Evolutionary conservation across 768 basidiomycete species (phyloP).

Genomic region (Naganishia onofrii): DNA sequence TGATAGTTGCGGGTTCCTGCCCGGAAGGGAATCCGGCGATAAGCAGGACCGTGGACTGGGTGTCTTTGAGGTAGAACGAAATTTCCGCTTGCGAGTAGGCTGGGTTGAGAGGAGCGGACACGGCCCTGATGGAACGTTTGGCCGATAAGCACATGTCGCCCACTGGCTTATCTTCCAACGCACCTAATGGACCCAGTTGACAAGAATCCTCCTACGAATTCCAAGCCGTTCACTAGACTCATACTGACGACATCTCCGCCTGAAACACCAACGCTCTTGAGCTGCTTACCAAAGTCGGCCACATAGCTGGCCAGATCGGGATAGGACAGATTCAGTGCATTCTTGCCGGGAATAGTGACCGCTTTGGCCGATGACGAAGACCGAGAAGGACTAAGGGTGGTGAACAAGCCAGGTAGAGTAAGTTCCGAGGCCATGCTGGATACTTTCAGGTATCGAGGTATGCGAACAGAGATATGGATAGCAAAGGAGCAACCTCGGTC

Average conservation of each 20-base stretch:
- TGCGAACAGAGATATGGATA: background rate
- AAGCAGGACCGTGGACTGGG: slow-evolving; percentile 27
- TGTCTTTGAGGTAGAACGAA: slow-evolving; percentile 34
- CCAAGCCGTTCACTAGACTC: slow-evolving; percentile 25
- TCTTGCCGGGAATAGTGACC: slow-evolving; percentile 16
- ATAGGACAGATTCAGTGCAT: slow-evolving; percentile 22
- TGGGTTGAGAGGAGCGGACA: slow-evolving; percentile 33
- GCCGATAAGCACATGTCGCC: background rate
- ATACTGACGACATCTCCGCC: slow-evolving; percentile 28
- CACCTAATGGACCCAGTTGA: slow-evolving; percentile 25
- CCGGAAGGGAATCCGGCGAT: background rate
- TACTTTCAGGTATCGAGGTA: background rate
- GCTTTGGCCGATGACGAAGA: slow-evolving; percentile 6
- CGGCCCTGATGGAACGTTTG: slow-evolving; percentile 4
- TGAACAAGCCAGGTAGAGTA: slow-evolving; percentile 12
- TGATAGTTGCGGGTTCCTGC: slow-evolving; percentile 25
- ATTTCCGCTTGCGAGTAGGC: slow-evolving; percentile 31
- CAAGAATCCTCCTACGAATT: slow-evolving; percentile 31
- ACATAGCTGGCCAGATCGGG: slow-evolving; percentile 18
- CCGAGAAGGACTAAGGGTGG: slow-evolving; percentile 11
- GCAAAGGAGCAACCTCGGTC: no score
- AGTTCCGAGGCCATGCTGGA: slow-evolving; percentile 7
- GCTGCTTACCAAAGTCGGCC: background rate
- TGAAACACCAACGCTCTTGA: slow-evolving; percentile 3
- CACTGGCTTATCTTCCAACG: background rate